Evolutionary conservation across 371 early-diverging fungal genomes (phyloP).

Genomic region (Sporodiniella umbellata): DNA sequence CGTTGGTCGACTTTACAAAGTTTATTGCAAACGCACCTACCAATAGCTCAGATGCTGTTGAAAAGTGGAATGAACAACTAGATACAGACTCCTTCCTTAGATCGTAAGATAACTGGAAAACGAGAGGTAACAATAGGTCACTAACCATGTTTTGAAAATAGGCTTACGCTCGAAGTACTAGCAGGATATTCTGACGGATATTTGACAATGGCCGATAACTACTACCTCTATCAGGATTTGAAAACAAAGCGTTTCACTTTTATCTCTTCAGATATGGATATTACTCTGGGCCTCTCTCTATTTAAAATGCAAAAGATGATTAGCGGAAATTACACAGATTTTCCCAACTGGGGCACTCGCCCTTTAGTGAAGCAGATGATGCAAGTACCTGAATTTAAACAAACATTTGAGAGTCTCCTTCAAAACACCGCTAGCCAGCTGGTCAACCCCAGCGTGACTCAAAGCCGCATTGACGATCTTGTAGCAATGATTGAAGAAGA

Average conservation of each 20-base stretch:
- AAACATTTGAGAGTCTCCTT: slow-evolving; percentile 10
- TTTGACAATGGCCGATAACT: slow-evolving; percentile 19
- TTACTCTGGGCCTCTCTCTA: slow-evolving; percentile 7
- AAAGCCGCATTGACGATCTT: slow-evolving; percentile 13
- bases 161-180: neutral
- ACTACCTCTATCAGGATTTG: slow-evolving; percentile 21
- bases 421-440: slow-evolving; percentile 7
- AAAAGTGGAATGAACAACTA: slow-evolving; percentile 26
- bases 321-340: slow-evolving; percentile 17
- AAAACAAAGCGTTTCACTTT: slow-evolving; percentile 6
- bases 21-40: slow-evolving; percentile 27
- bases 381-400: slow-evolving; percentile 12
- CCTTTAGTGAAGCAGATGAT: slow-evolving; percentile 12
- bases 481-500: slow-evolving; percentile 17
- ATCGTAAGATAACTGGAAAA: slow-evolving; percentile 1
- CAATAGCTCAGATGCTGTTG: slow-evolving; percentile 8
- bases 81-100: slow-evolving; percentile 34
- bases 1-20: slow-evolving; percentile 31
- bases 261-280: slow-evolving; percentile 18
- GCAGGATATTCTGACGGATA: slow-evolving; percentile 28
- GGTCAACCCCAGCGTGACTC: slow-evolving; percentile 11
- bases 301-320: slow-evolving; percentile 1
- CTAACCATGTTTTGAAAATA: no score
- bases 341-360: slow-evolving; percentile 1
- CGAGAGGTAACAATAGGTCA: no score